Conservation (phyloP, 306 rosid species). For the Sicyos edulis region DNA sequence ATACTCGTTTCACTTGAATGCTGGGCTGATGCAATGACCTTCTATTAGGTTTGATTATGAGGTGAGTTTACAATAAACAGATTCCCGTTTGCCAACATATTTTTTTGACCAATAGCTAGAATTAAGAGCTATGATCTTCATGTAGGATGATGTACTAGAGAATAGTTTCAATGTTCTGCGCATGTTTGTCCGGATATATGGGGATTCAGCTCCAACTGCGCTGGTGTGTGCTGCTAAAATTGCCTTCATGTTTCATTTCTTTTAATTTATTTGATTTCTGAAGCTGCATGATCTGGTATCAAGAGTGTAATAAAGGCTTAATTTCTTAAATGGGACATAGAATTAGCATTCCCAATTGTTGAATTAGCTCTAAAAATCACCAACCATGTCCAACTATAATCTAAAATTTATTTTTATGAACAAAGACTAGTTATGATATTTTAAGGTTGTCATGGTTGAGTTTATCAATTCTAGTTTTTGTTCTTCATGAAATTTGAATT, state of each 20-base stretch:
- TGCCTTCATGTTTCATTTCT: neutral
- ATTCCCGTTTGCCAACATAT: neutral
- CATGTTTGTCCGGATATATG: slow-evolving; percentile 71
- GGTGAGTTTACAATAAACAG: slow-evolving; percentile 39
- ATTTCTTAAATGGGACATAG: neutral
- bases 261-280: neutral
- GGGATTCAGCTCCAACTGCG: slow-evolving; percentile 71
- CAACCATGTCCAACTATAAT: neutral
- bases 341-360: neutral
- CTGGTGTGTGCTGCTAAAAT: slow-evolving; percentile 44
- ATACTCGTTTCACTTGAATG: slow-evolving; percentile 27
- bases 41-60: slow-evolving; percentile 85
- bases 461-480: neutral
- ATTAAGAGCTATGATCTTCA: neutral
- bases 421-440: neutral
- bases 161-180: slow-evolving; percentile 78
- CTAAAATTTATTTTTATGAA: neutral
- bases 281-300: neutral
- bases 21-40: slow-evolving; percentile 29
- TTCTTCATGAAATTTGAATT: neutral
- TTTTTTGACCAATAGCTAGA: neutral
- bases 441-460: neutral
- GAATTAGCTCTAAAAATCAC: neutral
- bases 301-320: neutral
- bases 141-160: slow-evolving; percentile 89